Evolutionary conservation across 352 stramenopile genomes (phyloP).

Genomic region (Phytophthora capsici): DNA sequence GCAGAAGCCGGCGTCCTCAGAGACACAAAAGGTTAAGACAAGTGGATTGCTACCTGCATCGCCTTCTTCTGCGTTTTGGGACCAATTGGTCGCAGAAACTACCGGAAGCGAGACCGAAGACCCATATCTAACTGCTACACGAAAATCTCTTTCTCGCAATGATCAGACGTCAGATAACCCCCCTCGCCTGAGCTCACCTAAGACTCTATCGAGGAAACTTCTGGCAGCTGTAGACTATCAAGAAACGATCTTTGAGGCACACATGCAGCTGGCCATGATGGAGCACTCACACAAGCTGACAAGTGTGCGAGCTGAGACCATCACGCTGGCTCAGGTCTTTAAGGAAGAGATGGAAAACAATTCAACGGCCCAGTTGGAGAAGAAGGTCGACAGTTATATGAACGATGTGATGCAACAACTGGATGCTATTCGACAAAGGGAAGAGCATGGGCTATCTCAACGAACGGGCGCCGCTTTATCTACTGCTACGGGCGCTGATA

Average conservation of each 20-base stretch:
- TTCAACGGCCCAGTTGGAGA: constrained; percentile 47
- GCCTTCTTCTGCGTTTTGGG: constrained; percentile 39
- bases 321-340: constrained; percentile 63
- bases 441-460: constrained; percentile 35
- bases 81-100: constrained; percentile 31
- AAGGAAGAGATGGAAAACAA: constrained; percentile 73
- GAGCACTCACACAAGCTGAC: constrained; percentile 63
- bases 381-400: constrained; percentile 61
- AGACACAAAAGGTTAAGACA: neutral
- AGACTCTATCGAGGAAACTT: constrained; percentile 51
- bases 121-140: constrained; percentile 30
- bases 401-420: constrained; percentile 49
- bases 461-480: constrained; percentile 48
- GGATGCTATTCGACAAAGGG: constrained; percentile 39
- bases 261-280: constrained; percentile 65
- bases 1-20: neutral
- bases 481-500: constrained; percentile 46
- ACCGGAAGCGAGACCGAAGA: constrained; percentile 25
- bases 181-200: constrained; percentile 47
- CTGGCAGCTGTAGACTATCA: constrained; percentile 75
- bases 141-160: constrained; percentile 19
- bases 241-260: constrained; percentile 67
- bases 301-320: constrained; percentile 54
- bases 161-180: constrained; percentile 28
- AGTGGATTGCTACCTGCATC: constrained; percentile 5